These are phyloP conservation scores for Hibiscus trionum DNA, from an alignment of 345 rosid species.

Conservation along the genomic window DNA sequence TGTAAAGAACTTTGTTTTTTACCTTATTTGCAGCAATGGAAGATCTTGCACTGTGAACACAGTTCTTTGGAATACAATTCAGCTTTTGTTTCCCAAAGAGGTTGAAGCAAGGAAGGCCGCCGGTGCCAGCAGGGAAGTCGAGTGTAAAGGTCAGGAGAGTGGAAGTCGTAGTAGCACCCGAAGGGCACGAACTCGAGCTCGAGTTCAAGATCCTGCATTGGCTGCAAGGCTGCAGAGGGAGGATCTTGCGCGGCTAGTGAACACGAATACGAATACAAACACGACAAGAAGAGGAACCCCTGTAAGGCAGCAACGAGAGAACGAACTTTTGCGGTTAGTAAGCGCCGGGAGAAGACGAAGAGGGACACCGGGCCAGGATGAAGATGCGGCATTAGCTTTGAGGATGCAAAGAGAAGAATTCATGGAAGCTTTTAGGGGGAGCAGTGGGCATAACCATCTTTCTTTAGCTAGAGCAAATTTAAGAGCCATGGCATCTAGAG, in stretches of 20 bases:
- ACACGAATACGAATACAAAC: constrained; percentile 27
- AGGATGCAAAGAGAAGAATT: constrained; percentile 85
- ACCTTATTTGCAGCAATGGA: constrained; percentile 44
- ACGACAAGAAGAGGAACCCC: constrained; percentile 30
- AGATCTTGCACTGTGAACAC: constrained; percentile 74
- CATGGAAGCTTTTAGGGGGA: constrained; percentile 46
- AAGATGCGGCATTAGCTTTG: constrained; percentile 69
- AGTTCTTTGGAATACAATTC: constrained; percentile 95
- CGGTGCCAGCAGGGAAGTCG: constrained; percentile 15
- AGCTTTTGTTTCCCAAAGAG: constrained; percentile 84
- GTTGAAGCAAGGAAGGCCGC: constrained; percentile 76
- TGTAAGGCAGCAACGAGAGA: constrained; percentile 49
- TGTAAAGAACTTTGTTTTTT: background rate
- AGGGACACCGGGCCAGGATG: constrained; percentile 44
- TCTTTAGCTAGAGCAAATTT: constrained; percentile 70
- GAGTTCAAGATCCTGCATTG: constrained; percentile 34
- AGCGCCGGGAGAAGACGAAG: constrained; percentile 30
- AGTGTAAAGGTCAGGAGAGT: constrained; percentile 16
- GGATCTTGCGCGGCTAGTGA: constrained; percentile 43
- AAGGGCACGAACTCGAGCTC: background rate
- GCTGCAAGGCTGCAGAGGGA: constrained; percentile 59
- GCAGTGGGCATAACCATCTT: constrained; percentile 5
- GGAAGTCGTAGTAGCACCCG: constrained; percentile 5
- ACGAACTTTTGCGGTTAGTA: constrained; percentile 45
- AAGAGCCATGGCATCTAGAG: constrained; percentile 92